Conservation (phyloP, 2,329 filamentous ascomycete species). For the Claviceps sp. region DNA sequence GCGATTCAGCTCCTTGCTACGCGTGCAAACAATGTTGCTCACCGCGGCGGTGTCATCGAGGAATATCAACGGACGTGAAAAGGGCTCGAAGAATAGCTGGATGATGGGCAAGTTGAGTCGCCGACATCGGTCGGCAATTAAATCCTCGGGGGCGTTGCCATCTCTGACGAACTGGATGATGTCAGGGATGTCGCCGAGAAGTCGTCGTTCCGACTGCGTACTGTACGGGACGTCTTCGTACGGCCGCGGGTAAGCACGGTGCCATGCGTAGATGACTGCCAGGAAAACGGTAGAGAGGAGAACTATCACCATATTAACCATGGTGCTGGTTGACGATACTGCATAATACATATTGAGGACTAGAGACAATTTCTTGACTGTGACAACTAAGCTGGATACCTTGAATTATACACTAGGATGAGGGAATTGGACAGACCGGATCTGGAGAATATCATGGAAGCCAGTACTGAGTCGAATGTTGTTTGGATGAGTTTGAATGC, state of each 20-base stretch:
- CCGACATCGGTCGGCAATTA: not conserved
- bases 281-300: not conserved
- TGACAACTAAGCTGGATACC: no score
- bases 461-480: no score
- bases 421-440: no score
- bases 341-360: no score
- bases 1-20: constrained; percentile 30
- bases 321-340: not conserved
- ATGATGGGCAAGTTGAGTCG: constrained; percentile 1
- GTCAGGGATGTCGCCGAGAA: constrained; percentile 5
- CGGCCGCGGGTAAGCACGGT: constrained; percentile 1
- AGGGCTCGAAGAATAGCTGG: constrained; percentile 25
- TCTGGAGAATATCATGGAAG: no score
- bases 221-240: constrained; percentile 4
- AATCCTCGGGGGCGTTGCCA: not conserved
- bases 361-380: no score
- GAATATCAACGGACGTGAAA: constrained; percentile 27
- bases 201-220: not conserved
- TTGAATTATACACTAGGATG: no score
- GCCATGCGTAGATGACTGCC: not conserved
- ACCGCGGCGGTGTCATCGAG: constrained; percentile 24
- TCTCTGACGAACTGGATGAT: not conserved
- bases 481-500: no score
- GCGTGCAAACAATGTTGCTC: constrained; percentile 29
- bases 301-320: not conserved